Base-by-base conservation (phyloP, 2,329 filamentous ascomycete species). In the Zasmidium angulare region DNA sequence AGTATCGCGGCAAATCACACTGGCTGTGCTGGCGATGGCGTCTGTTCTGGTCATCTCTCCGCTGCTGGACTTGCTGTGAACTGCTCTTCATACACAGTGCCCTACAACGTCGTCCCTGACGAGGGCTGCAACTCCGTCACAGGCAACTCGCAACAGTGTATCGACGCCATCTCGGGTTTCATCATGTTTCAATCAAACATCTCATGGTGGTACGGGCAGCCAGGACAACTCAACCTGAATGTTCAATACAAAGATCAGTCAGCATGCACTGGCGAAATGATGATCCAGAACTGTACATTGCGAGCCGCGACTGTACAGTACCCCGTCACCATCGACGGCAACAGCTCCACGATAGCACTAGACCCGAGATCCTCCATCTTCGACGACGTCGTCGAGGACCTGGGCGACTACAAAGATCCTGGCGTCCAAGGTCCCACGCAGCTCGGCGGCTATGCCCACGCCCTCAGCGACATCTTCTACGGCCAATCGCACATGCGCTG, bases 211-310 rank as follows among this genome's bases (percentile, higher is more conserved):
- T 43, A 43, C 36, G 36, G n/a, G 7, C 6, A 43, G 36, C 36
- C 36, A 3, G 48, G 40, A 49, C 48, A 50, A 21, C 12, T 56
- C 19, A 47, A 17, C 12, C 23, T 57, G 26, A 21, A 50, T 23
- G 31, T 56, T 29, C 53, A 57, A 17, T 62, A 53, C 26, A 62
- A 59, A 46, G 49, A 47, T 36, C 22, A 26, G 10, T 46, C 59
- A 31, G 50, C 51, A 10, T 51, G 47, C 29, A 31, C 21, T 23
- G 55, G 56, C 17, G 31, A 48, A n/a, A 23, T 58, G 14, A 24
- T 58, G 20, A 55, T 55, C 10, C 49, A 48, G 43, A 62, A 56
- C 31, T 62, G 59, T 31, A 54, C 59, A 10, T 46, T 56, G n/a
- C 55, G 43, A 12, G 43, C 56, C 2, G 55, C 59, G 1, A 58